Evolutionary conservation across 139 green algal genomes (phyloP).

Genomic region (Yamagishiella unicocca): DNA sequence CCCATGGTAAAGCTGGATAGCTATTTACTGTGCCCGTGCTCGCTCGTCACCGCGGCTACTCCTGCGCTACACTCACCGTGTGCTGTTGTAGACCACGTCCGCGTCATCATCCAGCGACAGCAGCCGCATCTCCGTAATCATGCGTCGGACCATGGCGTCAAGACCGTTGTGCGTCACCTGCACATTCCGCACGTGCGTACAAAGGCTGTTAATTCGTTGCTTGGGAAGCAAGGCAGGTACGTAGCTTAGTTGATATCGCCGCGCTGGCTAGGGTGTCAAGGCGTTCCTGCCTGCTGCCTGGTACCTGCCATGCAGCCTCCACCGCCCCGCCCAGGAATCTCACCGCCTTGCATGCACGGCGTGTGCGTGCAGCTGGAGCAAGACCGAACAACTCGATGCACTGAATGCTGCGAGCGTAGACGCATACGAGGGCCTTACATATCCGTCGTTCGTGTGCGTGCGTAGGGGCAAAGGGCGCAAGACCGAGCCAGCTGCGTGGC

Average conservation of each 20-base stretch:
- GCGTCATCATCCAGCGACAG: conserved; percentile 12
- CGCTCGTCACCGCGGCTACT: too few relatives aligned
- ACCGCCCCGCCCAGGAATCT: too few relatives aligned
- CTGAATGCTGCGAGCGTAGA: too few relatives aligned
- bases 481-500: background rate
- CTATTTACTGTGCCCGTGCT: background rate
- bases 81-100: conserved; percentile 24
- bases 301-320: too few relatives aligned
- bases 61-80: background rate
- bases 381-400: too few relatives aligned
- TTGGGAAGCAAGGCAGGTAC: too few relatives aligned
- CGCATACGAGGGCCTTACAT: too few relatives aligned
- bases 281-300: too few relatives aligned
- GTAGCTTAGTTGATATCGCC: too few relatives aligned
- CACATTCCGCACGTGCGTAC: background rate
- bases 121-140: conserved; percentile 43
- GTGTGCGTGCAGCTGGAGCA: too few relatives aligned
- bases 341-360: too few relatives aligned
- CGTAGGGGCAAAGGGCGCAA: background rate
- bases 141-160: conserved; percentile 42
- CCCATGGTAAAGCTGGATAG: background rate
- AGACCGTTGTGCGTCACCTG: conserved; percentile 48
- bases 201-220: background rate
- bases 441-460: background rate
- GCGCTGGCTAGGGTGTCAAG: too few relatives aligned